Base-by-base conservation (phyloP, 1,139 yeast species). In the Taphrina betulina region DNA sequence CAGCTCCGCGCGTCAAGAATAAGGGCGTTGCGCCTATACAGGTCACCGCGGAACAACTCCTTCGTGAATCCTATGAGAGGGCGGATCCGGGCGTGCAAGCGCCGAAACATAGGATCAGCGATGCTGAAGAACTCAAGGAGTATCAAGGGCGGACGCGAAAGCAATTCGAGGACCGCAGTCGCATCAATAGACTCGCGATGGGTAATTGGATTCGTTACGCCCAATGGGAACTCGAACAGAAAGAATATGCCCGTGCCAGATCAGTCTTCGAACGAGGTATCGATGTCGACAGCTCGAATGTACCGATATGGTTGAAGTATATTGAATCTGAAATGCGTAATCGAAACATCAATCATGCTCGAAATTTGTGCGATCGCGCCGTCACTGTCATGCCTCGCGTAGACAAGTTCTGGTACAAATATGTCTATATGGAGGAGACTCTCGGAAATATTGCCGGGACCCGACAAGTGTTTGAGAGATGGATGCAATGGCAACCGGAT, bases 131-230 rank as follows among this genome's bases (percentile, higher is more conserved):
- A 64, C 75, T 89, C 31, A 75, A 78, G 44, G 89, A 87, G 60
- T 78, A 72, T 61, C 96, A 88, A 68, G 76, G 85, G 34, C 73
- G 88, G 29, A 88, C 84, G 65, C 72, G 98, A 59, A 77, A 79
- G 48, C 96, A 88, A 63, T 90, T 76, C 66, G 98, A 92, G 69
- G 85, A 83, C 64, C 95, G 90, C 20, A 70, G 92, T 53, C 81
- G 94, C 63, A 77, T 92, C 63, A 90, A 92, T 66, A 73, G 95
- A 59, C 77, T 84, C 36, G 89, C 89, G 65, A 77, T 78, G 64
- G 85, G 89, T 2, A 95, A 90, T 67, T 92, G 97, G 97, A 76
- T 88, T 68, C 75, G 96, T 54, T 92, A 92, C 68, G 97, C 96
- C 1, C 80, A 78, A 60, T 88, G 92, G 81, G 98, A 92, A 68